Evolutionary conservation across 2,329 filamentous ascomycete species (phyloP).

Genomic region (Sphaerulina vaccinii): DNA sequence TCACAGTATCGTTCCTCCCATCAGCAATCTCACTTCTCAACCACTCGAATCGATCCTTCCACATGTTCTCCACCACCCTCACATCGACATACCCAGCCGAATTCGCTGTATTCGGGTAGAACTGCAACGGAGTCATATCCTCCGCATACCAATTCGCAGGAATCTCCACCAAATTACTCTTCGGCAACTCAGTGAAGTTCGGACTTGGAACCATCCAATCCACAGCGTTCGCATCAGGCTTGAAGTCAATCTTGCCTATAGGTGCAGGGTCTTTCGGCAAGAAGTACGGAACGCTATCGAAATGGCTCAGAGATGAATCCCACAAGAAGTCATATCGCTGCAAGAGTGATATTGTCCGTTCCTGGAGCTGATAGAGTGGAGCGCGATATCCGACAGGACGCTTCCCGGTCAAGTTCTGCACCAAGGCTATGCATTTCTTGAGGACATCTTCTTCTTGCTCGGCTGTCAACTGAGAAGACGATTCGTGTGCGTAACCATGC

Average conservation of each 20-base stretch:
- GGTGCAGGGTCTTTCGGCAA: constrained; percentile 43
- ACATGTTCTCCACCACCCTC: constrained; percentile 58
- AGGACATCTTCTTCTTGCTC: constrained; percentile 53
- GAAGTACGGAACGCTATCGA: constrained; percentile 53
- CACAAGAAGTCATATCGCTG: constrained; percentile 53
- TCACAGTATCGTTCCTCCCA: constrained; percentile 36
- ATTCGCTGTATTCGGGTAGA: constrained; percentile 49
- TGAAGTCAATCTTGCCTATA: constrained; percentile 45
- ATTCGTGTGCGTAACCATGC: constrained; percentile 53
- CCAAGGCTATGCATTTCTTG: constrained; percentile 48
- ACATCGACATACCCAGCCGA: constrained; percentile 60
- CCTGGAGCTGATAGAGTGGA: constrained; percentile 52
- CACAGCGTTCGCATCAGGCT: constrained; percentile 37
- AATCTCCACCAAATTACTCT: constrained; percentile 45
- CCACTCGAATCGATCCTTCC: constrained; percentile 60
- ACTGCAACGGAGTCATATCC: constrained; percentile 53
- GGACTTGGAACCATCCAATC: constrained; percentile 49
- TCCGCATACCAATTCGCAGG: constrained; percentile 54
- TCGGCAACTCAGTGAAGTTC: constrained; percentile 33
- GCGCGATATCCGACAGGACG: constrained; percentile 52
- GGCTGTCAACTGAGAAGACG: constrained; percentile 47
- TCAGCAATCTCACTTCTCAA: constrained; percentile 44
- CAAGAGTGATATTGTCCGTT: constrained; percentile 50
- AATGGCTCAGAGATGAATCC: constrained; percentile 52
- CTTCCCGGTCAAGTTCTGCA: constrained; percentile 46